Conservation (phyloP, 208 protist genomes). For the Leishmania lainsoni region DNA sequence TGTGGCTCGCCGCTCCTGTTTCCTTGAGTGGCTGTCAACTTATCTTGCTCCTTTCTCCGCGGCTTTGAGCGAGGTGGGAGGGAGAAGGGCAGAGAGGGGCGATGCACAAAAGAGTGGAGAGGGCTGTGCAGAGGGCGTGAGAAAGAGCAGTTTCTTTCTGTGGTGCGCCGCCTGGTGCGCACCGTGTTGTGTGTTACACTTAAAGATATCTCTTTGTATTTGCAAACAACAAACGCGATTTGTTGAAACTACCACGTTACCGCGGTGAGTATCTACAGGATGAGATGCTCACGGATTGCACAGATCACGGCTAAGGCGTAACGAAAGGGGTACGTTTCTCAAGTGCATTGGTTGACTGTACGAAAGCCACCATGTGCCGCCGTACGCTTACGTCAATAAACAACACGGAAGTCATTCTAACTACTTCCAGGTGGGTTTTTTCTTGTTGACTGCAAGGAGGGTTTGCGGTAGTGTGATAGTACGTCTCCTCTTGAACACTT, state of each 20-base stretch:
- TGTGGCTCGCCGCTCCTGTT: not conserved
- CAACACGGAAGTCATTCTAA: not conserved
- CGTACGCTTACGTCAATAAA: not conserved
- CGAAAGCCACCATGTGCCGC: not conserved
- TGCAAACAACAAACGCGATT: constrained; percentile 2
- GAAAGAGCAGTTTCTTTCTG: not conserved
- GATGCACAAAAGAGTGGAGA: not conserved
- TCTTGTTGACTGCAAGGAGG: not conserved
- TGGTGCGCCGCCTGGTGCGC: not conserved
- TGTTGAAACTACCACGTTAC: not conserved
- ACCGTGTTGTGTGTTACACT: constrained; percentile 1
- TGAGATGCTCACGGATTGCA: not conserved
- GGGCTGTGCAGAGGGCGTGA: not conserved
- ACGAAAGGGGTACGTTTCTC: not conserved
- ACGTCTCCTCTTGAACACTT: not conserved
- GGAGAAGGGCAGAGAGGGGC: constrained; percentile 1
- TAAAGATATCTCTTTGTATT: constrained; percentile 16
- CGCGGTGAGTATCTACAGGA: not conserved
- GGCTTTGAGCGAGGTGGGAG: not conserved
- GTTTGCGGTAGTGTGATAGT: not conserved
- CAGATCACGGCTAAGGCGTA: not conserved
- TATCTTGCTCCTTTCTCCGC: not conserved
- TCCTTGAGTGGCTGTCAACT: not conserved
- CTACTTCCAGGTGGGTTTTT: not conserved
- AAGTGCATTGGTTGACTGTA: not conserved